A percentile compares a stretch with the other conserved stretches of the same genome.
Evolutionary conservation across 192 early-diverging fungal species (phyloP).

Genomic region (Gonapodya prolifera): DNA sequence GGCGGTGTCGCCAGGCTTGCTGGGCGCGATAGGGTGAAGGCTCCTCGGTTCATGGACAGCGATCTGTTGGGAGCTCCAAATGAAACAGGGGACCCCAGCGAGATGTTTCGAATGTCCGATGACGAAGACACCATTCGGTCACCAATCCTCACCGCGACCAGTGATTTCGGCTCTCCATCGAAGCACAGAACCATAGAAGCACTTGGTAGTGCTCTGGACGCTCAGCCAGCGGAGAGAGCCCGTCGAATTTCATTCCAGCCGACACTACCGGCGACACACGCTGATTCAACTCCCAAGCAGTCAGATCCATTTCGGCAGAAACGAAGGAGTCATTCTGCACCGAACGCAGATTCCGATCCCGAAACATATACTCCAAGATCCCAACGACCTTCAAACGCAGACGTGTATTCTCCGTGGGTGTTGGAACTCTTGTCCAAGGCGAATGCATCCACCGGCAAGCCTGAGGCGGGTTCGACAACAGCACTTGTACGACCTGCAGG

Average conservation of each 20-base stretch:
- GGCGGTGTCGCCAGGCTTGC: neutral
- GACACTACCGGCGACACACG: slow-evolving; percentile 34
- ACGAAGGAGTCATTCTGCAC: too few relatives aligned
- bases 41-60: neutral
- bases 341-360: too few relatives aligned
- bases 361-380: too few relatives aligned
- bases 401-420: too few relatives aligned
- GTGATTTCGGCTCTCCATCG: neutral
- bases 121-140: slow-evolving; percentile 32
- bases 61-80: neutral
- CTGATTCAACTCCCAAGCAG: neutral
- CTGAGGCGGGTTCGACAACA: too few relatives aligned
- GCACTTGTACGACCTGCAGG: too few relatives aligned
- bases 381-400: too few relatives aligned
- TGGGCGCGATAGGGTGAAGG: neutral
- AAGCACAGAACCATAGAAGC: neutral
- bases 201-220: neutral
- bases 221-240: neutral
- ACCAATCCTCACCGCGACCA: neutral
- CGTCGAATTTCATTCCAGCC: slow-evolving; percentile 23
- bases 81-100: slow-evolving; percentile 2
- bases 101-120: slow-evolving; percentile 42
- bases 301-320: neutral
- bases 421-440: too few relatives aligned
- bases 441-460: too few relatives aligned